Base-by-base conservation (phyloP, 2,329 filamentous ascomycete species). In the Aspergillus sp. region DNA sequence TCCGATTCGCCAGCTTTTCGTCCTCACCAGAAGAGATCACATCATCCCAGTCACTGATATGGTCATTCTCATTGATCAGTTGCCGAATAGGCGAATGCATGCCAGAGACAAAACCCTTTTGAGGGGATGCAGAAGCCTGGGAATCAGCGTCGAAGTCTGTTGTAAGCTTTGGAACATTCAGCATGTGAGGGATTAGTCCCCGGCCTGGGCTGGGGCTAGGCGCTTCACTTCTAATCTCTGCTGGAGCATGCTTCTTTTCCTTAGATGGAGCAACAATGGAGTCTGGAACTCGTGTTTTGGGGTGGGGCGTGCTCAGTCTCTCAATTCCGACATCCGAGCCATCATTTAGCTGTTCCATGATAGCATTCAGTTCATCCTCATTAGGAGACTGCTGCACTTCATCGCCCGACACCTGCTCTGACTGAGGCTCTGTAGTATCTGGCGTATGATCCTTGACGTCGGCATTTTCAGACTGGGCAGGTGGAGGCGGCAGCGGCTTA, bases 1-100 rank as follows among this genome's bases (percentile, higher is more conserved):
- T 88, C 38, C 90, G 82, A 42, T 83, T 82, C 51, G 87, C 82
- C 44, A 97, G 74, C 66, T 95, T 95, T 40, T 82, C 80, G 46
- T 94, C 88, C 58, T 94, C 88, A 30, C 85, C 83, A 12, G 88
- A 87, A 7, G 86, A 85, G 49, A 96, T 83, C 37, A 85, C 82
- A 60, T 86, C 86, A 59, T 95, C 90, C 93, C 93, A 98, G 64
- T 97, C 91, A 61, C 90, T 96, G 47, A 83, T 79, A 26, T 85
- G 82, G 11, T 84, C 72, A 30, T 68, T 66, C 26, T 75, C 76
- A 47, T 76, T 78, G 54, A 84, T 81, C 43, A 88, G 73, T 42
- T 79, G 78, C 48, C 81, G 78, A 28, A 89, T 70, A 40, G 77
- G 75, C 19, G 78, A 75, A 37, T 72, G 72, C 13, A 69, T 53